Conservation (phyloP, 2,329 filamentous ascomycete genomes). For the Mycosphaerelloides madeirae region DNA sequence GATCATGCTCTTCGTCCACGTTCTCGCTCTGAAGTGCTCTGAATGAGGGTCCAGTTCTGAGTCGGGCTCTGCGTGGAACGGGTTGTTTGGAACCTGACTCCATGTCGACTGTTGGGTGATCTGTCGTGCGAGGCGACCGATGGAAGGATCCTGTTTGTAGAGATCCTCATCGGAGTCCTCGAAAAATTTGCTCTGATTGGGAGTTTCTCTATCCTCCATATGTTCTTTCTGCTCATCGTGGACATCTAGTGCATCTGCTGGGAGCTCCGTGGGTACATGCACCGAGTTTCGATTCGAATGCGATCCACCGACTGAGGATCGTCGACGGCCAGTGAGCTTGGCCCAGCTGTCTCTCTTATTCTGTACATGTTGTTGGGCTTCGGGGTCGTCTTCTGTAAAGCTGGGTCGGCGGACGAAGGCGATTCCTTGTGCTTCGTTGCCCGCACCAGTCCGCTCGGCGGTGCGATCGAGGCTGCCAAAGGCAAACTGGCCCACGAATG, state of each 20-base stretch:
- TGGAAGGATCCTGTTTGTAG: conserved; percentile 36
- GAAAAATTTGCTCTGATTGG: conserved; percentile 11
- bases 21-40: conserved; percentile 44
- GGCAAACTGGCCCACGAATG: conserved; percentile 41
- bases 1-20: conserved; percentile 49
- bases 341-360: conserved; percentile 12
- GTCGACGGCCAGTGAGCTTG: conserved; percentile 5
- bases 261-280: neutral
- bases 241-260: conserved; percentile 9
- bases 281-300: neutral
- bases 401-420: conserved; percentile 23
- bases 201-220: conserved; percentile 20
- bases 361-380: conserved; percentile 12
- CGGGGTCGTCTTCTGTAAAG: conserved; percentile 18
- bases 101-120: conserved; percentile 38
- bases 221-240: conserved; percentile 22
- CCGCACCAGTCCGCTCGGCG: conserved; percentile 34
- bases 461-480: conserved; percentile 40
- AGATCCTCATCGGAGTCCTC: conserved; percentile 20
- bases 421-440: conserved; percentile 28
- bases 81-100: conserved; percentile 35
- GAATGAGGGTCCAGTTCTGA: conserved; percentile 45
- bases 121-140: conserved; percentile 40
- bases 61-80: conserved; percentile 37
- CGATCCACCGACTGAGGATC: conserved; percentile 9